Percentiles rank a stretch among this genome's conserved stretches.
These are phyloP conservation scores for Fonsecaea multimorphosa DNA, from an alignment of 2,329 filamentous ascomycete species.

Conservation along the genomic window DNA sequence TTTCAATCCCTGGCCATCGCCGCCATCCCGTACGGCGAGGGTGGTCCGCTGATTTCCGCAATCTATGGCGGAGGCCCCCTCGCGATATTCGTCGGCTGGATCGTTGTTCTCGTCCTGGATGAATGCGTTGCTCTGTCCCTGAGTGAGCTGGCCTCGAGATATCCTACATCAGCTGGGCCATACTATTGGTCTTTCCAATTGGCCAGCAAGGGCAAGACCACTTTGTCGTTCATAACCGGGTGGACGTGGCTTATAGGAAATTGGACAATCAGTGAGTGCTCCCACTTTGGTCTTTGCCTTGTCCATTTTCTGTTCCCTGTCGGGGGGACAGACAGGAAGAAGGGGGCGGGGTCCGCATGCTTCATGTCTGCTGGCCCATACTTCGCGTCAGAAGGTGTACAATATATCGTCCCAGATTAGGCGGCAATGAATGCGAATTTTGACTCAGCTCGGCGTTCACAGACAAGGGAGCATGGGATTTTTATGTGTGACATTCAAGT, in stretches of 20 bases:
- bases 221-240: constrained; percentile 60
- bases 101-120: constrained; percentile 60
- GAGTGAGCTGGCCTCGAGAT: constrained; percentile 59
- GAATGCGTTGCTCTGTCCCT: constrained; percentile 61
- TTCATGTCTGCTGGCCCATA: neutral
- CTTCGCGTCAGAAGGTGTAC: neutral
- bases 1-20: constrained; percentile 68
- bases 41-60: constrained; percentile 56
- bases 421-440: neutral
- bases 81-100: constrained; percentile 64
- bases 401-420: neutral
- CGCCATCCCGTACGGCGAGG: constrained; percentile 55
- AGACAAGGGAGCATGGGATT: too few species aligned
- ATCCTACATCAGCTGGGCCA: constrained; percentile 54
- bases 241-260: constrained; percentile 62
- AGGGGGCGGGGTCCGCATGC: neutral
- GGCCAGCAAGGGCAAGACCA: constrained; percentile 45
- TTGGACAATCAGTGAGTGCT: constrained; percentile 43
- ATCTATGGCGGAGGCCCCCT: constrained; percentile 58
- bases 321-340: too few species aligned
- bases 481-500: neutral
- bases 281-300: neutral
- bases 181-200: constrained; percentile 64
- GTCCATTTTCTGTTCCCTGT: neutral
- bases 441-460: neutral